Base-by-base conservation (phyloP, 495 filamentous ascomycete genomes). In the Hypoxylon lienhwacheense region DNA sequence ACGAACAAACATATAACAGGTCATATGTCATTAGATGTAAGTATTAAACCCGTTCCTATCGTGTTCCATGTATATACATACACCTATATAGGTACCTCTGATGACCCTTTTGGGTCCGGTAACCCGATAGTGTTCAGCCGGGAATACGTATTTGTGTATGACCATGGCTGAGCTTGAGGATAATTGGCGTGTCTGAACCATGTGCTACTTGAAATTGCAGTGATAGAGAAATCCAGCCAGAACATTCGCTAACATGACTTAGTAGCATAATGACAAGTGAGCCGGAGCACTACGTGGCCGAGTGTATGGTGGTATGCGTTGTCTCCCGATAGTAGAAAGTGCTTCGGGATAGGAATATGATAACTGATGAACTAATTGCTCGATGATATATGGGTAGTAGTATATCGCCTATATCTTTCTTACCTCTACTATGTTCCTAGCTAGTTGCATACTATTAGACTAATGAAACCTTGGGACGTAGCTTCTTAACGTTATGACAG, bases 91-190 rank as follows among this genome's bases (percentile, higher is more conserved):
- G n/a, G n/a, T 32, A 19, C 35, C 14, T 45, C 41, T 61, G 58
- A 61, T 61, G 58, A 61, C 42, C 32, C 26, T 36, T 50, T 48
- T 49, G 58, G 56, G 58, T 47, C 58, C 53, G 58, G 58, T 61
- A 61, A 61, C 47, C 58, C 47, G 36, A 61, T 41, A 24, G 47
- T 39, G 58, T 44, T 56, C 42, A 61, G 42, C 58, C 58, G 37
- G 28, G 17, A 52, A 32, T 46, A 34, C 48, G 52, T 31, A 41
- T 55, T 20, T 47, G 45, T 61, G 49, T 33, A 47, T 61, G 26
- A 51, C 16, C 22, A 36, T 61, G 58, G 58, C 56, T 56, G 58
- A 56, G 17, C 52, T 56, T 61, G 58, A 24, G 52, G 58, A 61
- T 41, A 56, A 49, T 26, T 40, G 58, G 58, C 47, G 40, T 42